phyloP scores from a whole-genome alignment of 495 filamentous ascomycete genomes.

The Trichoderma gamsii region DNA sequence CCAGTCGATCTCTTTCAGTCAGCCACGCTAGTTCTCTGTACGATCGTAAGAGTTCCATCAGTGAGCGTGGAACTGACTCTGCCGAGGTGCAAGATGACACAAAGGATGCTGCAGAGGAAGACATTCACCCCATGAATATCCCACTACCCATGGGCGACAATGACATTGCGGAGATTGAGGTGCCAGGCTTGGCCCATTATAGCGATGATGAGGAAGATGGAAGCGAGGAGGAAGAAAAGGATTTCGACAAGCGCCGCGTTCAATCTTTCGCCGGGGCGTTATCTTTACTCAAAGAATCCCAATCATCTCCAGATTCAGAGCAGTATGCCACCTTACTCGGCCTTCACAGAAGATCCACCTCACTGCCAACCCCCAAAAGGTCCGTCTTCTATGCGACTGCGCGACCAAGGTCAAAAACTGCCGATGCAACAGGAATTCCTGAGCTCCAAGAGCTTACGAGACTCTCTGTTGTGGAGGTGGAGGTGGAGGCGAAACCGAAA shows the following conservation, averaged over 20 bases:
- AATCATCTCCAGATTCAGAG: not conserved
- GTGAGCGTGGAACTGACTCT: constrained; percentile 18
- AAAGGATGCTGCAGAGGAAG: constrained; percentile 16
- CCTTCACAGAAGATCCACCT: constrained; percentile 8
- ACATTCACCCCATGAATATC: constrained; percentile 33
- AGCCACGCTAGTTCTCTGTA: constrained; percentile 20
- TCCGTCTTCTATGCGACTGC: constrained; percentile 3
- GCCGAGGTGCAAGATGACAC: constrained; percentile 22
- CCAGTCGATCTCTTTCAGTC: constrained; percentile 26
- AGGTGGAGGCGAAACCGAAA: constrained; percentile 38
- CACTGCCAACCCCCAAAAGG: not conserved
- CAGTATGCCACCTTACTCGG: not conserved
- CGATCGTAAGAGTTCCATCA: not conserved
- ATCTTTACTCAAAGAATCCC: not conserved
- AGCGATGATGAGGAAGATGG: constrained; percentile 54
- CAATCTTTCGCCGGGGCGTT: not conserved
- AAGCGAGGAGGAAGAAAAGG: constrained; percentile 34
- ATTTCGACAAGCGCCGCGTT: constrained; percentile 26
- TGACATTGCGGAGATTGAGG: constrained; percentile 69
- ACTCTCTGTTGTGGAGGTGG: not conserved
- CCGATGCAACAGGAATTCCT: constrained; percentile 22
- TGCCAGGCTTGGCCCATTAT: constrained; percentile 54
- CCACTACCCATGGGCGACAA: constrained; percentile 61
- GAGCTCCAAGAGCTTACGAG: not conserved
- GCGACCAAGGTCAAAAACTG: constrained; percentile 6